These are phyloP conservation scores for Senna tora DNA, from an alignment of 306 rosid species.

Conservation along the genomic window DNA sequence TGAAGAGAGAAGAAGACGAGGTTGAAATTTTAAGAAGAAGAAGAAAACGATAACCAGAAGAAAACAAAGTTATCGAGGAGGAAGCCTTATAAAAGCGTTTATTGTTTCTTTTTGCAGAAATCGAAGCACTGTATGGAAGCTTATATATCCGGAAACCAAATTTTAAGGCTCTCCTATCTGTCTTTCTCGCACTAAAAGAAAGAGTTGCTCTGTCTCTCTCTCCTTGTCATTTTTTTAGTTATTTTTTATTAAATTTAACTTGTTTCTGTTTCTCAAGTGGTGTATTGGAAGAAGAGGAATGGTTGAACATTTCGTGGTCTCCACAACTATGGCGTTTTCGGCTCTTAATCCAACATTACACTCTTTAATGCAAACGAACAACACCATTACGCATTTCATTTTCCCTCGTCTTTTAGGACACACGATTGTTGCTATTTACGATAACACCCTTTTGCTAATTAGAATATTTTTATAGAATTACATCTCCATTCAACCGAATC, in stretches of 20 bases:
- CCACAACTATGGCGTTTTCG: constrained; percentile 46
- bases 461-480: too few relatives aligned
- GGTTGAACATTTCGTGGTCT: constrained; percentile 44
- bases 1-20: background rate
- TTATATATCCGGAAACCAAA: constrained; percentile 33
- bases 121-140: constrained; percentile 10
- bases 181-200: constrained; percentile 44
- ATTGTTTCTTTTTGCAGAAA: background rate
- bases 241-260: background rate
- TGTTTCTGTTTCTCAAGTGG: constrained; percentile 15
- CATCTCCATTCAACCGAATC: too few relatives aligned
- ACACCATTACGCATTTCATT: background rate
- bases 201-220: constrained; percentile 14
- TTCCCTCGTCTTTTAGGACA: constrained; percentile 22
- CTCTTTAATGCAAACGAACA: background rate
- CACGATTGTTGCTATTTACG: constrained; percentile 22
- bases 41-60: constrained; percentile 35
- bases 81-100: background rate
- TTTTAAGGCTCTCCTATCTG: constrained; percentile 18
- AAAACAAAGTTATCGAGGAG: constrained; percentile 42
- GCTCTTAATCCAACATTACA: constrained; percentile 42
- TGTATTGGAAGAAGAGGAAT: constrained; percentile 27
- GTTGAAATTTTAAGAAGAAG: constrained; percentile 18
- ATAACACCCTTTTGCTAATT: background rate
- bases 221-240: background rate